Percentiles rank a stretch among this genome's conserved stretches.
phyloP scores from a whole-genome alignment of 2,329 filamentous ascomycete genomes.

The Phyllosticta ampelicida region DNA sequence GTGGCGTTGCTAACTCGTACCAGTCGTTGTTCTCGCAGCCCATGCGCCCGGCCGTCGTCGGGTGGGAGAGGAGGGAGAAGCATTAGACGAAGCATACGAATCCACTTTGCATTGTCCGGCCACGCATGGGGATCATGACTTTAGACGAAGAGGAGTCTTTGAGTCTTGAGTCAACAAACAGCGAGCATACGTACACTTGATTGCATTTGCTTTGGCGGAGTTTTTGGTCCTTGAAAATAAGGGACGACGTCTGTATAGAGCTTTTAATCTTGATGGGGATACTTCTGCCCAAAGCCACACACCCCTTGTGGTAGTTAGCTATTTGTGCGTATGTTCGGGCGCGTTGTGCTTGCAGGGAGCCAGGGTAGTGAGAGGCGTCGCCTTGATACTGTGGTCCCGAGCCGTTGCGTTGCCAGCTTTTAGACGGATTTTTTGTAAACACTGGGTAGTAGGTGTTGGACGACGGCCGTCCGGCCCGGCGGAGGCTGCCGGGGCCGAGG shows the following conservation, averaged over 20 bases:
- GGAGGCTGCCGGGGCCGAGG: constrained; percentile 6
- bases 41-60: constrained; percentile 43
- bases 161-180: not conserved
- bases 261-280: constrained; percentile 1
- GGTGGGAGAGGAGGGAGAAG: constrained; percentile 58
- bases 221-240: not conserved
- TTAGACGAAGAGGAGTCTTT: constrained; percentile 3
- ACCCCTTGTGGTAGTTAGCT: not conserved
- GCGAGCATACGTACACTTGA: not conserved
- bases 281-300: not conserved
- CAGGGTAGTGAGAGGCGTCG: too few species aligned
- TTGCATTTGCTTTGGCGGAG: not conserved
- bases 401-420: too few species aligned
- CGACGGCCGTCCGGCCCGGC: not conserved
- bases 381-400: too few species aligned
- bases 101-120: not conserved
- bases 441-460: not conserved
- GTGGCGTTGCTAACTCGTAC: constrained; percentile 9
- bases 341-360: too few species aligned
- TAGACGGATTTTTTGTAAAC: not conserved
- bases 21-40: constrained; percentile 35
- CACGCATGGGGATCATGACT: constrained; percentile 2
- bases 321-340: not conserved
- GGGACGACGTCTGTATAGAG: constrained; percentile 1
- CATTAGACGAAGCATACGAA: constrained; percentile 1